Evolutionary conservation across 1,284 basidiomycete species (phyloP).

Genomic region (Meripilus lineatus): DNA sequence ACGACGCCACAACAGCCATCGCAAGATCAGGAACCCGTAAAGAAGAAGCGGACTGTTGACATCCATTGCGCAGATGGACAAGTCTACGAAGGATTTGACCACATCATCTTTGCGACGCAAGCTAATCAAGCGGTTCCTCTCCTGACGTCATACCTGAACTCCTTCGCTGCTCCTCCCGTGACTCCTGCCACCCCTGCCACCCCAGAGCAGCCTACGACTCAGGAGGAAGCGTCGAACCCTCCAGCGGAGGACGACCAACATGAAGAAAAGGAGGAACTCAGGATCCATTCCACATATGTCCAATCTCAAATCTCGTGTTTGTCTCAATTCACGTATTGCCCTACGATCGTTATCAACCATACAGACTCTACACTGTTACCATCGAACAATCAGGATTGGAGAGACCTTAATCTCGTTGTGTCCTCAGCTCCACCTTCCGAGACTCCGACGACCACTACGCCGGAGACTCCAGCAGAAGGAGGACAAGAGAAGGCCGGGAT

Average conservation of each 20-base stretch:
- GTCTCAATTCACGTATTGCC: slow-evolving; percentile 41
- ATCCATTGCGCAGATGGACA: slow-evolving; percentile 16
- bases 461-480: slow-evolving; percentile 9
- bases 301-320: slow-evolving; percentile 28
- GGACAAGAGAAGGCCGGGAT: too few species aligned
- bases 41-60: slow-evolving; percentile 11
- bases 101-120: slow-evolving; percentile 68
- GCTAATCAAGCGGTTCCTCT: slow-evolving; percentile 54
- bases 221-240: too few species aligned
- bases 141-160: slow-evolving; percentile 37
- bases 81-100: slow-evolving; percentile 47
- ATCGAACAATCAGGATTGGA: slow-evolving; percentile 37
- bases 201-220: background rate
- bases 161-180: slow-evolving; percentile 26
- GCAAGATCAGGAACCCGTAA: background rate
- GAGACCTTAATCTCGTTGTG: slow-evolving; percentile 62
- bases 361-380: slow-evolving; percentile 58
- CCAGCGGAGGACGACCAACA: background rate
- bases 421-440: background rate
- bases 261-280: slow-evolving; percentile 15
- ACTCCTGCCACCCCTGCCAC: background rate
- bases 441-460: background rate
- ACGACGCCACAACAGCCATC: too few species aligned
- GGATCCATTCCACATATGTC: slow-evolving; percentile 28
- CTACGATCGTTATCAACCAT: slow-evolving; percentile 65